Conservation (phyloP, 2,329 filamentous ascomycete species). For the Monosporascus sp. region DNA sequence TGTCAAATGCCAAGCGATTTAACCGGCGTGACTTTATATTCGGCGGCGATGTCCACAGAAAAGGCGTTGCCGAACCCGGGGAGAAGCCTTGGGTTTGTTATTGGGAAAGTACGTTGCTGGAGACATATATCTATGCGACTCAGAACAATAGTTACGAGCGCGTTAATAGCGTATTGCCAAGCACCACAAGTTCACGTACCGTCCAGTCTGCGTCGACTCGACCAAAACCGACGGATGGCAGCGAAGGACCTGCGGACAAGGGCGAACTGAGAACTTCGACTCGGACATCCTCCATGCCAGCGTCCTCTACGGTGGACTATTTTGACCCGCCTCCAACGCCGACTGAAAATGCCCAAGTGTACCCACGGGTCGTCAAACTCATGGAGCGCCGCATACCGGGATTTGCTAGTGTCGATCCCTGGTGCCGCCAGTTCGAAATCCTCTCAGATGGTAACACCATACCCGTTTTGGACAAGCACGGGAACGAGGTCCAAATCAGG, state of each 20-base stretch:
- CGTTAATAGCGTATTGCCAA: neutral
- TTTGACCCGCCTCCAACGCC: constrained; percentile 9
- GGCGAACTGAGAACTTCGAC: constrained; percentile 2
- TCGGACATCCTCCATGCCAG: constrained; percentile 7
- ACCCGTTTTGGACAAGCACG: constrained; percentile 32
- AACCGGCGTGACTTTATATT: constrained; percentile 21
- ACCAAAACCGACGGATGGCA: neutral
- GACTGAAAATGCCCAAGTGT: constrained; percentile 26
- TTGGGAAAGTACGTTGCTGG: constrained; percentile 51
- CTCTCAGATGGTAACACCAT: constrained; percentile 31
- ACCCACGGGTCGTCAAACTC: constrained; percentile 50
- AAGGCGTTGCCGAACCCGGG: constrained; percentile 36
- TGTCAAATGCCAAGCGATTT: neutral
- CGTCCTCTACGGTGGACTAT: constrained; percentile 5
- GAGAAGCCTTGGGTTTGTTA: constrained; percentile 55
- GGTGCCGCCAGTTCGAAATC: constrained; percentile 46
- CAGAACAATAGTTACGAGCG: constrained; percentile 41
- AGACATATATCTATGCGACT: constrained; percentile 52
- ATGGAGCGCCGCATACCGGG: constrained; percentile 44
- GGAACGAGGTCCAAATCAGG: constrained; percentile 35
- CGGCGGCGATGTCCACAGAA: constrained; percentile 31
- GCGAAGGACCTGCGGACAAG: constrained; percentile 1
- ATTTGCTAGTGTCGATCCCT: constrained; percentile 29
- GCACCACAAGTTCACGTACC: constrained; percentile 1
- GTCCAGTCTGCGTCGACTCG: constrained; percentile 7